phyloP scores from a whole-genome alignment of 2,329 filamentous ascomycete species.

The Penicillium sclerotiorum region DNA sequence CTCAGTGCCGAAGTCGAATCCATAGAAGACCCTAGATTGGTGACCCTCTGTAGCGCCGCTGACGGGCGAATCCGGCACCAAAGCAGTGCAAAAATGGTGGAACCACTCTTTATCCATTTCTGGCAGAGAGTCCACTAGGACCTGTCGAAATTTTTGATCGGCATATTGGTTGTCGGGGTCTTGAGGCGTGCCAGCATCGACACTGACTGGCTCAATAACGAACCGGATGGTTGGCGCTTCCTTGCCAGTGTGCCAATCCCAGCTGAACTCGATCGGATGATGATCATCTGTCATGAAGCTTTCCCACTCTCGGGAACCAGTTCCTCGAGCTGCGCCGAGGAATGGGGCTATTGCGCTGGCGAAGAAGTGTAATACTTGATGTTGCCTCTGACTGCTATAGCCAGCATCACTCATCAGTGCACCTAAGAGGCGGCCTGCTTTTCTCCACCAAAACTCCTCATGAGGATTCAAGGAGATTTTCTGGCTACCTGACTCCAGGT shows the following conservation, averaged over 20 bases:
- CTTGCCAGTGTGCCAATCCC: neutral
- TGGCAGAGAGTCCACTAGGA: neutral
- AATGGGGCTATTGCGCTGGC: neutral
- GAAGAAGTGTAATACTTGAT: no score
- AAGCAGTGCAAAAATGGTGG: neutral
- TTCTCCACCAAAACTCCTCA: no score
- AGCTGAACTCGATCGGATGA: neutral
- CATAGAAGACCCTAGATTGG: neutral
- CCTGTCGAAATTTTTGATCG: neutral
- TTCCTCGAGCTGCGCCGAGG: neutral
- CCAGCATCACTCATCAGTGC: no score
- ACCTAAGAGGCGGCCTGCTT: no score
- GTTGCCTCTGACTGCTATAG: no score
- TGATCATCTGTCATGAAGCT: neutral
- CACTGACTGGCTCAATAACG: neutral
- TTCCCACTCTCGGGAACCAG: neutral
- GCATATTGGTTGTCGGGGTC: neutral
- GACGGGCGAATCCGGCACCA: neutral
- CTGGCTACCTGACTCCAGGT: no score
- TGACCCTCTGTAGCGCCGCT: neutral
- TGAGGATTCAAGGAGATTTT: no score
- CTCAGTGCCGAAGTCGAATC: neutral
- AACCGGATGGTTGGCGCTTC: neutral
- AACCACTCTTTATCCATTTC: neutral
- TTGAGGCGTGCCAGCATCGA: neutral